phyloP scores from a whole-genome alignment of 257 asterid species.

The Craterostigma plantagineum region DNA sequence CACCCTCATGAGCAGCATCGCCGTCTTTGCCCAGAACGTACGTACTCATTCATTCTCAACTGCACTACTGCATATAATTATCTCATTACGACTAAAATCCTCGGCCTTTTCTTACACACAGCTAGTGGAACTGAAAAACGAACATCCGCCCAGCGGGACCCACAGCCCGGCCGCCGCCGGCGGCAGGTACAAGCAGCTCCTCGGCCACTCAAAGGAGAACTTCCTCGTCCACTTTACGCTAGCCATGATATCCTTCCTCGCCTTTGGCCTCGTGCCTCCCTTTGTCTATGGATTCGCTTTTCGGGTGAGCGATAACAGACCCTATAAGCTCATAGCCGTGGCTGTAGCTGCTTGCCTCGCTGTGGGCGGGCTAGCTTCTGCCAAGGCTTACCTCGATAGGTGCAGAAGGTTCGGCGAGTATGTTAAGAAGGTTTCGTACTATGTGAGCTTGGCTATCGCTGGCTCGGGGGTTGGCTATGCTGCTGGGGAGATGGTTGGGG shows the following conservation, averaged over 20 bases:
- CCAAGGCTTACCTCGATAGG: constrained; percentile 18
- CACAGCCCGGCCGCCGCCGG: too few relatives aligned
- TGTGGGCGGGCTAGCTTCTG: constrained; percentile 25
- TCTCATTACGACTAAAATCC: too few relatives aligned
- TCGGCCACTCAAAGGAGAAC: constrained; percentile 24
- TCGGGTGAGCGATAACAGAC: constrained; percentile 20
- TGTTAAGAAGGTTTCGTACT: constrained; percentile 17
- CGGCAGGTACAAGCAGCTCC: constrained; percentile 17
- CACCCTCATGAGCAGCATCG: constrained; percentile 31
- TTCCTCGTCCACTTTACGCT: constrained; percentile 28
- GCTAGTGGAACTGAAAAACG: constrained; percentile 36
- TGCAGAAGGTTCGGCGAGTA: constrained; percentile 11
- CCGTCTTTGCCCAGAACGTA: constrained; percentile 16
- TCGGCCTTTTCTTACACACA: constrained; percentile 12
- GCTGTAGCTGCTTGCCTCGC: constrained; percentile 23
- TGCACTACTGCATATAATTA: too few relatives aligned
- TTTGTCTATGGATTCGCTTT: constrained; percentile 30
- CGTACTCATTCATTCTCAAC: too few relatives aligned
- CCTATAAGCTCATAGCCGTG: constrained; percentile 30
- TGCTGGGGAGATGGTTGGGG: constrained; percentile 16
- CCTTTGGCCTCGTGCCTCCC: constrained; percentile 43
- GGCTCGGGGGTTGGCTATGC: constrained; percentile 39
- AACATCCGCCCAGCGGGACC: constrained; percentile 3
- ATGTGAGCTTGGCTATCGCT: constrained; percentile 16
- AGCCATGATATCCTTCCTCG: constrained; percentile 27